Percentiles rank a stretch among this genome's conserved stretches.
These are phyloP conservation scores for Daedaleopsis nitida DNA, from an alignment of 768 basidiomycete genomes.

Conservation along the genomic window DNA sequence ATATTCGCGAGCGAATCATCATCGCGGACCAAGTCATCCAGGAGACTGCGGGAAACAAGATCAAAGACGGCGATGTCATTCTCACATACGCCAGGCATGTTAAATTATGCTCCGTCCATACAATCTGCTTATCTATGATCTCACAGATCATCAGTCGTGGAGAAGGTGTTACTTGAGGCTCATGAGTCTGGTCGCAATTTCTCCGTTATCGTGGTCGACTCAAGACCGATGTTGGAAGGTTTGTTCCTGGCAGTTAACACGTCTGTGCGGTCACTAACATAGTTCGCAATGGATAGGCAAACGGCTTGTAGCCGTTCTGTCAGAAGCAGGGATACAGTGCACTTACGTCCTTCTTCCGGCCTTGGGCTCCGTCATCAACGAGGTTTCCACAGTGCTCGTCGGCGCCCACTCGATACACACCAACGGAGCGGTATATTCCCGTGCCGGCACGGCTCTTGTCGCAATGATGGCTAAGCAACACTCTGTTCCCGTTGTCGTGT, in stretches of 20 bases:
- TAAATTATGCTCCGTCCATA: neutral
- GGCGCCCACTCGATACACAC: slow-evolving; percentile 95
- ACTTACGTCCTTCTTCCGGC: slow-evolving; percentile 93
- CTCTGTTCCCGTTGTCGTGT: slow-evolving; percentile 92
- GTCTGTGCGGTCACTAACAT: slow-evolving; percentile 1
- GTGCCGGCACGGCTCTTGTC: slow-evolving; percentile 93
- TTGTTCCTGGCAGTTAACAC: neutral
- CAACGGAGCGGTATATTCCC: slow-evolving; percentile 91
- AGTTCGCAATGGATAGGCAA: slow-evolving; percentile 58
- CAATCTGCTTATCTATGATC: neutral
- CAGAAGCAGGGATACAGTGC: slow-evolving; percentile 72
- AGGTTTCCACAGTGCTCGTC: slow-evolving; percentile 82
- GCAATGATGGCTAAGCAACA: slow-evolving; percentile 94
- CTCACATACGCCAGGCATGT: slow-evolving; percentile 88
- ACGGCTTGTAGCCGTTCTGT: slow-evolving; percentile 68
- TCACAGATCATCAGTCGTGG: slow-evolving; percentile 88
- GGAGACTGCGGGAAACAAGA: slow-evolving; percentile 86
- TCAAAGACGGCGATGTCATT: slow-evolving; percentile 91
- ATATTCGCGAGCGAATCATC: slow-evolving; percentile 92
- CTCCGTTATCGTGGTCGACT: slow-evolving; percentile 92
- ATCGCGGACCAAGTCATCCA: slow-evolving; percentile 93
- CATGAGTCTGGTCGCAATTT: slow-evolving; percentile 75
- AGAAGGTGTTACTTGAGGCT: slow-evolving; percentile 82
- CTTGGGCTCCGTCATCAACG: slow-evolving; percentile 74
- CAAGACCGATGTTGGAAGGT: slow-evolving; percentile 94